Conservation (phyloP, 2,329 filamentous ascomycete genomes). For the Pestalotiopsis sp. region DNA sequence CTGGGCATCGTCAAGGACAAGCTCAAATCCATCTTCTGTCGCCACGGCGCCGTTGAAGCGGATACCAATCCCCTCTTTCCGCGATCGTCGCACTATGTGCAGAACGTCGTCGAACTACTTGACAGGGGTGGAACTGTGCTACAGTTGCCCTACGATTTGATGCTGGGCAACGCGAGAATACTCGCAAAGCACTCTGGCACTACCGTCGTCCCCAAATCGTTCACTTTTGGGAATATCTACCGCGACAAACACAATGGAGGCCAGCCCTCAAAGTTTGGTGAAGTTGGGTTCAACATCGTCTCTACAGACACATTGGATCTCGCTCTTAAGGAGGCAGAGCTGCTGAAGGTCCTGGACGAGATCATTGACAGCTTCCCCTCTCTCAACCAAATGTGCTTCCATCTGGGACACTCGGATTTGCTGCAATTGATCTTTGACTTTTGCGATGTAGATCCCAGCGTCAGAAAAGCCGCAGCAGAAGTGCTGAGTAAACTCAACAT, state of each 20-base stretch:
- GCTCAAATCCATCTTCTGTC: conserved; percentile 77
- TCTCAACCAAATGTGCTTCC: conserved; percentile 79
- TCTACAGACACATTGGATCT: conserved; percentile 79
- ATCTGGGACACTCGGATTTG: conserved; percentile 86
- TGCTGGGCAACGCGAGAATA: conserved; percentile 82
- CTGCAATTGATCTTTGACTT: conserved; percentile 88
- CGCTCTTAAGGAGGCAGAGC: conserved; percentile 88
- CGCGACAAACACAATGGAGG: conserved; percentile 77
- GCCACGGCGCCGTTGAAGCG: conserved; percentile 85
- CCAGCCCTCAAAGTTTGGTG: conserved; percentile 79
- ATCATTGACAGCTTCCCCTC: conserved; percentile 80
- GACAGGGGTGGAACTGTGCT: conserved; percentile 84
- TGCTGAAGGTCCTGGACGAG: conserved; percentile 92
- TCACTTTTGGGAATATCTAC: conserved; percentile 86
- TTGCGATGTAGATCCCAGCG: conserved; percentile 73
- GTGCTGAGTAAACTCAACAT: conserved; percentile 86
- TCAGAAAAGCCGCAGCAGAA: conserved; percentile 76
- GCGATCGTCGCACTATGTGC: conserved; percentile 75
- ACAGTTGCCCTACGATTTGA: conserved; percentile 93
- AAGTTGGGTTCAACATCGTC: conserved; percentile 97
- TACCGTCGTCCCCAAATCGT: conserved; percentile 71
- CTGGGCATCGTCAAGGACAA: conserved; percentile 74
- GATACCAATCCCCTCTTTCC: conserved; percentile 78
- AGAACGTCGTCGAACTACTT: conserved; percentile 76
- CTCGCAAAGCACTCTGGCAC: conserved; percentile 71